phyloP scores from a whole-genome alignment of 2,329 filamentous ascomycete genomes.

The Hypomyces rosellus region DNA sequence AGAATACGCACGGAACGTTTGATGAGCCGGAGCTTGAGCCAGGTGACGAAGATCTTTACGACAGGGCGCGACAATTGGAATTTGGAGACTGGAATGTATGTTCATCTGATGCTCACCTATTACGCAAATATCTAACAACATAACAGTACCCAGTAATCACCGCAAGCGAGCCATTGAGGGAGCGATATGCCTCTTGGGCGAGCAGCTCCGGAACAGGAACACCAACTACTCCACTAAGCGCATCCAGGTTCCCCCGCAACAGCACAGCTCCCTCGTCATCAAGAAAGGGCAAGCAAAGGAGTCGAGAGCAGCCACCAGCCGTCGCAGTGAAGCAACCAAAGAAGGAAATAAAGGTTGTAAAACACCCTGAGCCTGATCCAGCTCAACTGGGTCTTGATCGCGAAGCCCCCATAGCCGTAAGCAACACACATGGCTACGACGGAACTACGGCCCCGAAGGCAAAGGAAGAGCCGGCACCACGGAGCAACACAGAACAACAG shows the following conservation, averaged over 20 bases:
- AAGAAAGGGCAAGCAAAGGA: slow-evolving; percentile 19
- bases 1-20: slow-evolving; percentile 37
- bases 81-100: slow-evolving; percentile 92
- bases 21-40: slow-evolving; percentile 53
- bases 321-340: slow-evolving; percentile 32
- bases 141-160: slow-evolving; percentile 86
- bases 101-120: slow-evolving; percentile 19
- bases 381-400: slow-evolving; percentile 21
- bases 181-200: slow-evolving; percentile 45
- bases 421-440: slow-evolving; percentile 2
- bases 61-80: slow-evolving; percentile 64
- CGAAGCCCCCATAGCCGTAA: slow-evolving; percentile 13
- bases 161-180: slow-evolving; percentile 63
- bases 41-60: slow-evolving; percentile 66
- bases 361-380: slow-evolving; percentile 28
- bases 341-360: slow-evolving; percentile 29
- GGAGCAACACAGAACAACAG: slow-evolving; percentile 7
- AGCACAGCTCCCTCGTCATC: slow-evolving; percentile 23
- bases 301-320: slow-evolving; percentile 20
- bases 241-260: slow-evolving; percentile 14
- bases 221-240: background rate
- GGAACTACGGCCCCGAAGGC: background rate
- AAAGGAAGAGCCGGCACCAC: slow-evolving; percentile 15
- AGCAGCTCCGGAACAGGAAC: slow-evolving; percentile 8
- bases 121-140: slow-evolving; percentile 18